Evolutionary conservation across 2,329 filamentous ascomycete species (phyloP), one percentile per base, ranked within the genome.

Genomic region (Fusarium sp.): DNA sequence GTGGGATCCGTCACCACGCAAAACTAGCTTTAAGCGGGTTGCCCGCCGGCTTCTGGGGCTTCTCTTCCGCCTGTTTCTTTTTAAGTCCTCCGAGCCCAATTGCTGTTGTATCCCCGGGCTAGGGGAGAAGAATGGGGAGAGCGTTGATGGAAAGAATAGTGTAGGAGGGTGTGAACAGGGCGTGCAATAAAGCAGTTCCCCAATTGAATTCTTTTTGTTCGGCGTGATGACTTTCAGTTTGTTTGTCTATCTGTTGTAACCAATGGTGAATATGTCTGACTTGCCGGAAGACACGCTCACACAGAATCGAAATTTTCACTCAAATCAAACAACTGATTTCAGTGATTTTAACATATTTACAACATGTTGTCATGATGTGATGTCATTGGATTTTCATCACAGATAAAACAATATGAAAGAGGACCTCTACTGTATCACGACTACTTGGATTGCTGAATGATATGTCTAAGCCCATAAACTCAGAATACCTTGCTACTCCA

Each of bases 121-220:
- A 70, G 44, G 58, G 55, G 47, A 45, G 45, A 68, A 68, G 58
- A 49, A 68, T 57, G 65, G 61, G 71, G 66, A 72, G 69, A 65
- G 62, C 66, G 63, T 76, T 64, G 73, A 77, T 78, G 76, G 76
- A 76, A 78, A 75, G 75, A 78, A 69, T 75, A 76, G 76, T 78
- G 76, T 78, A 77, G 76, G 76, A 78, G 67, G 76, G 68, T 73
- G 73, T 70, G 76, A 68, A 72, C 72, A 76, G 70, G 76, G 66
- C 66, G 62, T 65, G 73, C 76, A 78, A 78, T 78, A 78, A 66
- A 78, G 72, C 76, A 73, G 65, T 78, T 71, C 66, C 75, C 63
- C 54, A 64, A 64, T 59, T 65, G 58, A 61, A 41, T 39, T 63
- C 31, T 57, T 49, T 63, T 63, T 45, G 64, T 60, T 49, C 31